Base-by-base conservation (phyloP, 768 basidiomycete species). In the Mycena chlorophos region DNA sequence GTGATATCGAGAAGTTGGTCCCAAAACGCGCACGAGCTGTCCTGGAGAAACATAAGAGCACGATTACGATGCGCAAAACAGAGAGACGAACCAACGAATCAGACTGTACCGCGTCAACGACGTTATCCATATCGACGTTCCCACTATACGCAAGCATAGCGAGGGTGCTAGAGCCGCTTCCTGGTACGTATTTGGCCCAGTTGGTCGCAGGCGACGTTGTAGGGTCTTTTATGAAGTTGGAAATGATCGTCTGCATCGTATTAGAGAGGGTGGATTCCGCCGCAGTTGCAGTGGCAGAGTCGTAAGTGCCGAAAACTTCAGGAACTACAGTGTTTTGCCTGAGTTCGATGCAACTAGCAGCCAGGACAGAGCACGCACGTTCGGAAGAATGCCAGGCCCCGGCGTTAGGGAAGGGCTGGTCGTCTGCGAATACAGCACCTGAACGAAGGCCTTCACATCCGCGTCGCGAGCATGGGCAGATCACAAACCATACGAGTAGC, bases 301-400 rank as follows among this genome's bases (percentile, higher is more conserved):
- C 65, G 52, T 54, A 63, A 2, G 66, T 66, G n/a, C 65, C 66
- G 46, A 67, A 67, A n/a, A 67, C 47, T 38, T 64, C 59, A 3
- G 34, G 37, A 14, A 65, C 65, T 65, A 46, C n/a, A n/a, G n/a
- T n/a, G n/a, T n/a, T n/a, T n/a, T 30, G 20, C 4, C 26, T 20
- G 3, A 52, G 16, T 43, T 5, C 8, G n/a, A 20, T 6, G 37
- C 5, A 8, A 6, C 26, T 5, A 27, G 27, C 43, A 12, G n/a
- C n/a, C n/a, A 49, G 38, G 13, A 29, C 13, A 27, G 23, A 27
- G 31, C 17, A 60, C 59, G 17, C n/a, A 63, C 61, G 42, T 45
- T 63, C 63, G 1, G 63, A 51, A 5, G 60, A 58, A 51, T 63
- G 63, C 56, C 57, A 63, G 14, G 63, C 63, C 3, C 63, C 63